phyloP scores from a whole-genome alignment of 805 yeast species.

The Hanseniaspora guilliermondii region DNA sequence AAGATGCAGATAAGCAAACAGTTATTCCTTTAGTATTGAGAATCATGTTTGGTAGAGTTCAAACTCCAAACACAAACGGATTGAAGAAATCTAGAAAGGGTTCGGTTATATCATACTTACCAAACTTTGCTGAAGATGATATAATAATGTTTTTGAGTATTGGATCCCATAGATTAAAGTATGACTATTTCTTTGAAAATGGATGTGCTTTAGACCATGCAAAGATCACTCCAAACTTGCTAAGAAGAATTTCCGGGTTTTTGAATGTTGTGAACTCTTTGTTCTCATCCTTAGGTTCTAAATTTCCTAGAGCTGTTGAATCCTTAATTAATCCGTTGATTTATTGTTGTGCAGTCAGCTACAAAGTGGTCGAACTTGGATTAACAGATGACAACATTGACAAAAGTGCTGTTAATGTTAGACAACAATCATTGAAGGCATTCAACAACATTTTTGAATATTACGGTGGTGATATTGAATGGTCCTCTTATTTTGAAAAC shows the following conservation, averaged over 20 bases:
- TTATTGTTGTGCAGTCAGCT: constrained; percentile 43
- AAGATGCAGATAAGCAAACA: constrained; percentile 42
- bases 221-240: constrained; percentile 23
- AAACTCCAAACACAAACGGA: constrained; percentile 53
- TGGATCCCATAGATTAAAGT: constrained; percentile 45
- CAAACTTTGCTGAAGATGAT: constrained; percentile 41
- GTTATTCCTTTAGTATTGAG: constrained; percentile 66
- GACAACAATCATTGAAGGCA: constrained; percentile 58
- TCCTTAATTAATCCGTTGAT: constrained; percentile 46
- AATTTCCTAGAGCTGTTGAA: constrained; percentile 37
- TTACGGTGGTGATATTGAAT: constrained; percentile 40
- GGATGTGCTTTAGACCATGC: constrained; percentile 17
- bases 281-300: constrained; percentile 41
- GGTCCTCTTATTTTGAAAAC: constrained; percentile 41
- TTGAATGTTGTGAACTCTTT: constrained; percentile 31
- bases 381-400: constrained; percentile 21
- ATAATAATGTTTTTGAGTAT: constrained; percentile 49
- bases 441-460: constrained; percentile 43
- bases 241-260: constrained; percentile 53
- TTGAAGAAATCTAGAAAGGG: constrained; percentile 58
- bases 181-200: constrained; percentile 27
- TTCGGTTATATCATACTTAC: constrained; percentile 54
- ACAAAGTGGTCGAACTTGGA: constrained; percentile 28
- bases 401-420: constrained; percentile 44
- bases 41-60: constrained; percentile 78